A percentile compares a stretch with the other conserved stretches of the same genome.
Evolutionary conservation across 495 filamentous ascomycete genomes (phyloP).

Genomic region (Penicillium waksmanii): DNA sequence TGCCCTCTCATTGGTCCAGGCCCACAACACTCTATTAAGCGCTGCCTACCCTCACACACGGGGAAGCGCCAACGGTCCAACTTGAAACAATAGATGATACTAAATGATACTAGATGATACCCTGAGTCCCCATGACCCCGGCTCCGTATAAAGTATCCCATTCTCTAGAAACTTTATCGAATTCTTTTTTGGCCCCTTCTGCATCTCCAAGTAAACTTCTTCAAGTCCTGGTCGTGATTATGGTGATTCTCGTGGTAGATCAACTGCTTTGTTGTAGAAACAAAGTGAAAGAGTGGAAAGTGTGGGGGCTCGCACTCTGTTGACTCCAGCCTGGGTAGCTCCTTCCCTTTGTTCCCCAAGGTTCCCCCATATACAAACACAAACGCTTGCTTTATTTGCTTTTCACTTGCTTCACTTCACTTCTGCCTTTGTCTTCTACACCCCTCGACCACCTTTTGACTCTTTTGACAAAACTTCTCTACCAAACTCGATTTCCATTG

Average conservation of each 20-base stretch:
- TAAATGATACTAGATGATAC: background rate
- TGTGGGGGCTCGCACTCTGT: background rate
- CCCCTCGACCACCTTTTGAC: no score
- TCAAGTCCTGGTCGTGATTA: background rate
- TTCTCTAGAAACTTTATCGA: background rate
- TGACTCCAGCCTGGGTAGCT: background rate
- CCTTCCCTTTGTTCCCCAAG: background rate
- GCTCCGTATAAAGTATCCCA: conserved; percentile 3
- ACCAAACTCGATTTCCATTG: no score
- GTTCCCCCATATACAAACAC: background rate
- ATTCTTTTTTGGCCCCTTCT: conserved; percentile 3
- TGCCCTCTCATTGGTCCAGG: conserved; percentile 9
- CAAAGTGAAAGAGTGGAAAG: background rate
- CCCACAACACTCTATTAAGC: conserved; percentile 7
- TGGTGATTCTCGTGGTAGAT: background rate
- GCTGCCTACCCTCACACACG: conserved; percentile 18
- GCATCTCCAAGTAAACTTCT: background rate
- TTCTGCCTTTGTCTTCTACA: no score
- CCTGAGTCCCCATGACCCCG: background rate
- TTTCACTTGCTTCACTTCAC: no score
- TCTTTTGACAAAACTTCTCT: no score
- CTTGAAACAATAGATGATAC: conserved; percentile 12
- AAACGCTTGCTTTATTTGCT: background rate
- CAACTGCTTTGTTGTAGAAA: background rate
- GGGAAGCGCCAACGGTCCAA: conserved; percentile 14